Base-by-base conservation (phyloP, 306 rosid genomes). In the Spatholobus suberectus region DNA sequence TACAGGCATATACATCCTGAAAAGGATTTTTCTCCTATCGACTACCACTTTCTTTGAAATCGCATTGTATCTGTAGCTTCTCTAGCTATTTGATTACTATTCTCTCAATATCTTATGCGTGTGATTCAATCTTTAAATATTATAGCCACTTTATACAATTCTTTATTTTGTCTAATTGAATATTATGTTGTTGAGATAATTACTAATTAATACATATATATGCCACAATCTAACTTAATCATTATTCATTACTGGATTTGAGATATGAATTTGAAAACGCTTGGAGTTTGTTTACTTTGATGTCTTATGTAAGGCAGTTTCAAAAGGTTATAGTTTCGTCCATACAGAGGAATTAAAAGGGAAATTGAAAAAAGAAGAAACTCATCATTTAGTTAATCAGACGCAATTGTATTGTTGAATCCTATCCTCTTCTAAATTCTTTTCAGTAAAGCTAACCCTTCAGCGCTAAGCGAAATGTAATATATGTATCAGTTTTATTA, bases 391-490 rank as follows among this genome's bases (percentile, higher is more conserved):
- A 69, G 46, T 47, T 65, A 38, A 43, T 77, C 21, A 67, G 70
- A 70, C 20, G 41, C 70, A 70, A 70, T 77, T 71, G 46, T 38
- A 79, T 23, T 35, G 70, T 59, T 40, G 24, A 34, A 44, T 77
- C 57, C 18, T 5, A 52, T 82, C 47, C 9, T 62, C 73, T 63
- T n/a, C 40, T 27, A 73, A 51, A 80, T 61, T 18, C 27, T 37
- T 44, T 71, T 41, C 23, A 24, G 59, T 41, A 43, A 84, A 84
- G 84, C 41, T 34, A 66, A 77, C 34, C 46, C 81, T 86, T 72
- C 51, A 41, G 37, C 5, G 12, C 47, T 46, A 77, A 82, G 77
- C 59, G 26, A 76, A 59, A 20, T 55, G 43, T 40, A 12, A 38
- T 40, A 40, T 21, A 18, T 40, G 52, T 68, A 68, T 68, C 52